These are phyloP conservation scores for Waltergamsia citrina DNA, from an alignment of 2,329 filamentous ascomycete species.

Conservation along the genomic window DNA sequence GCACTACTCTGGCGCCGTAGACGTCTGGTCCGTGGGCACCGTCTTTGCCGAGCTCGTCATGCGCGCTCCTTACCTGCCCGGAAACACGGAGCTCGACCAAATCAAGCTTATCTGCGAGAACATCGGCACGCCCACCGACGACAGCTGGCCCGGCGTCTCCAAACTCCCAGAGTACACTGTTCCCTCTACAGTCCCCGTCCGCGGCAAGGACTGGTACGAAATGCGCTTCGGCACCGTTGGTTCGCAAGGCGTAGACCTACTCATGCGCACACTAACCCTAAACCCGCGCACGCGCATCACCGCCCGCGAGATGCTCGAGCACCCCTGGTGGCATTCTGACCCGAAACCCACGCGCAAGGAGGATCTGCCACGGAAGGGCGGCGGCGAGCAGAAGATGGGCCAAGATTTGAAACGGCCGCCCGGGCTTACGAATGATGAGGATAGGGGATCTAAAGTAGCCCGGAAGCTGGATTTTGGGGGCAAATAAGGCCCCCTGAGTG, in stretches of 20 bases:
- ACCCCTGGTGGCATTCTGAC: slow-evolving; percentile 78
- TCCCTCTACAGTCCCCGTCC: slow-evolving; percentile 51
- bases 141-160: slow-evolving; percentile 89
- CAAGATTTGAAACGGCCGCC: slow-evolving; percentile 68
- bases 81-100: slow-evolving; percentile 79
- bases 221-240: slow-evolving; percentile 73
- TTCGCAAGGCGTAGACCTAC: slow-evolving; percentile 72
- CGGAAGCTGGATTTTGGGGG: slow-evolving; percentile 69
- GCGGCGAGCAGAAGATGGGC: slow-evolving; percentile 65
- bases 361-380: slow-evolving; percentile 70
- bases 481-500: background rate
- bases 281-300: slow-evolving; percentile 81
- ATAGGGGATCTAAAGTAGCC: slow-evolving; percentile 65
- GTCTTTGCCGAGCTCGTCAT: slow-evolving; percentile 89
- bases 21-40: slow-evolving; percentile 88
- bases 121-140: slow-evolving; percentile 85
- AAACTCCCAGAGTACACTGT: slow-evolving; percentile 74
- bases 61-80: slow-evolving; percentile 73
- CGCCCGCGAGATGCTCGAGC: slow-evolving; percentile 67
- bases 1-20: slow-evolving; percentile 84
- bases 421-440: slow-evolving; percentile 61
- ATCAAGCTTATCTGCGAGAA: slow-evolving; percentile 74
- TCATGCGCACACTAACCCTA: slow-evolving; percentile 75
- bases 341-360: slow-evolving; percentile 76
- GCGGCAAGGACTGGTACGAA: slow-evolving; percentile 63